Base-by-base conservation (phyloP, 2,329 filamentous ascomycete species). In the Cordyceps cicadae region DNA sequence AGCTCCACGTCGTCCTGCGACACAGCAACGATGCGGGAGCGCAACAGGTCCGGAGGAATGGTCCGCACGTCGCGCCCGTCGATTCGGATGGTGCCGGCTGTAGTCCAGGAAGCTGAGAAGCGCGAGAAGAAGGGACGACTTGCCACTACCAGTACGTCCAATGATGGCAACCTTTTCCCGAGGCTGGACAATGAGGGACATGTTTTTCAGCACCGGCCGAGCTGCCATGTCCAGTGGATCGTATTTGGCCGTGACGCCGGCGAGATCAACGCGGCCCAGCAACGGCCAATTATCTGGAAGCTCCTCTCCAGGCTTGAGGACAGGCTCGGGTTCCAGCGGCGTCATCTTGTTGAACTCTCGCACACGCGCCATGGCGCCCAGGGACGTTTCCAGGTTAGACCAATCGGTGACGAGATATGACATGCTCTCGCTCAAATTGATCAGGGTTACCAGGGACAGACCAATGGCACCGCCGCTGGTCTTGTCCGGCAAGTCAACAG, bases 11-110 rank as follows among this genome's bases (percentile, higher is more conserved):
- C 62, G 17, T 71, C 70, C 46, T 72, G 71, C 0, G 70, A 59
- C 0, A 71, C 64, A 0, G 66, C 64, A 11, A 70, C 61, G 26
- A 73, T 69, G 19, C 67, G 70, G 1, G 65, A 64, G 3, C 70
- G 66, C 7, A 71, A 24, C 4, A 66, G 53, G 0, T 37, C 62
- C 12, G 29, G 60, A 43, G 17, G 60, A 43, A 39, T 62, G 57
- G 1, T 63, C 50, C 8, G 58, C 17, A 15, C 54, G 55, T 26
- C 60, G 24, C 56, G 49, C 45, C 63, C 34, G 43, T 66, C 63
- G 32, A 65, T 45, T 15, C 51, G 29, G 32, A 64, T 51, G 45
- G 51, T 53, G 61, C 62, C 46, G n/a, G n/a, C 49, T 15, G 60
- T 59, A 54, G 26, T 62, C 56, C 19, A 63, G 34, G 24, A 63